Evolutionary conservation across 305 asterid genomes (phyloP).

Genomic region (Withania somnifera): DNA sequence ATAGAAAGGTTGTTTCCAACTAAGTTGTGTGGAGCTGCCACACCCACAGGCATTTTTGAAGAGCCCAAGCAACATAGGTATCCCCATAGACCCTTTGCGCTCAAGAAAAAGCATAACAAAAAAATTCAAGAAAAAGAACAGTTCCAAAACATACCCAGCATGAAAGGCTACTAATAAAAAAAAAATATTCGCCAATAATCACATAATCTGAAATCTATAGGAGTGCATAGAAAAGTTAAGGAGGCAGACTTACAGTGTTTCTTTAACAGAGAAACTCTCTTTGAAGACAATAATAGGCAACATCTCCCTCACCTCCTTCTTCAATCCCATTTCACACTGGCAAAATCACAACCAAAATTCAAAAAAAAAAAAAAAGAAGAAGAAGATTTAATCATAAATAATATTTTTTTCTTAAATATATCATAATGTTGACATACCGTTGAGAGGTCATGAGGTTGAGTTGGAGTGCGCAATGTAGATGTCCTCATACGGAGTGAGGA

Average conservation of each 20-base stretch:
- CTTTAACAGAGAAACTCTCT: slow-evolving; percentile 63
- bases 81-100: no score
- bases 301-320: slow-evolving; percentile 82
- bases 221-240: background rate
- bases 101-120: no score
- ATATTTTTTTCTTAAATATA: no score
- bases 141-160: no score
- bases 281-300: slow-evolving; percentile 63
- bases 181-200: no score
- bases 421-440: no score
- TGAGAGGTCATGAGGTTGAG: slow-evolving; percentile 24
- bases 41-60: no score
- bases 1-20: no score
- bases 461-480: slow-evolving; percentile 13
- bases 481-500: slow-evolving; percentile 54
- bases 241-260: slow-evolving; percentile 42
- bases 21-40: no score
- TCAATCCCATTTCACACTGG: slow-evolving; percentile 66
- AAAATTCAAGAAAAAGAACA: no score
- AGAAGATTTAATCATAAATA: background rate
- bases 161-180: no score
- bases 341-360: background rate
- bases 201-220: background rate
- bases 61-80: no score
- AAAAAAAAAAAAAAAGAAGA: background rate